Evolutionary conservation across 768 basidiomycete species (phyloP), one percentile per base, ranked within the genome.

Genomic region (Hortiboletus campestris): DNA sequence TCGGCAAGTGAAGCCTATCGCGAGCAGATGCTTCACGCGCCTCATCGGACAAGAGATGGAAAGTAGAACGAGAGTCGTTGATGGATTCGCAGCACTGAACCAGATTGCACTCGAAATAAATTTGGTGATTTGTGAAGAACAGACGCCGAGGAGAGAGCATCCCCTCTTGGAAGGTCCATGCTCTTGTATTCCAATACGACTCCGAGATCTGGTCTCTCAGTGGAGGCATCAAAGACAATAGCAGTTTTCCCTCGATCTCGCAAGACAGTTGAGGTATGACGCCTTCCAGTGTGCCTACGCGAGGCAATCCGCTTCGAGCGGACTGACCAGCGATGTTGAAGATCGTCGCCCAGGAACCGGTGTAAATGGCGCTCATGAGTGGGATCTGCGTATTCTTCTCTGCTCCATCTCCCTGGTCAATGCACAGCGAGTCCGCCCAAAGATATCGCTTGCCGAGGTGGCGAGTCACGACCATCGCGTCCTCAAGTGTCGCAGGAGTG

Each of bases 1-100:
- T 46, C 16, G 29, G 20, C 11, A 20, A 22, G 31, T 50, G 49
- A 6, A 50, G 49, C 1, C 22, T 20, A 17, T 34, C 7, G 9
- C 41, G 42, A 32, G 17, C n/a, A 45, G 29, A 5, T 31, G 22
- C 14, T 44, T 16, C 11, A 19, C 43, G 29, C 39, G 13, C n/a
- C n/a, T 25, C 36, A 13, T 56, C 36, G n/a, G 55, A 45, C 17
- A 32, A n/a, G 6, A 51, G 49, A 46, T 51, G 49, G 29, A 53
- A 45, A 11, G 41, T 10, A 32, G 42, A 38, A 7, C 12, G 5
- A 4, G 19, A 45, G 2, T 40, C 49, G 8, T 51, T 11, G n/a
- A 51, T 22, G 17, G 50, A 39, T 31, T 53, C 51, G 38, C 55
- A 45, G 42, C 42, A 44, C 35, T 47, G 46, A 11, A 1, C 17